A percentile compares a stretch with the other conserved stretches of the same genome.
Conservation (phyloP, 768 basidiomycete genomes). For the Mycena crocata region DNA sequence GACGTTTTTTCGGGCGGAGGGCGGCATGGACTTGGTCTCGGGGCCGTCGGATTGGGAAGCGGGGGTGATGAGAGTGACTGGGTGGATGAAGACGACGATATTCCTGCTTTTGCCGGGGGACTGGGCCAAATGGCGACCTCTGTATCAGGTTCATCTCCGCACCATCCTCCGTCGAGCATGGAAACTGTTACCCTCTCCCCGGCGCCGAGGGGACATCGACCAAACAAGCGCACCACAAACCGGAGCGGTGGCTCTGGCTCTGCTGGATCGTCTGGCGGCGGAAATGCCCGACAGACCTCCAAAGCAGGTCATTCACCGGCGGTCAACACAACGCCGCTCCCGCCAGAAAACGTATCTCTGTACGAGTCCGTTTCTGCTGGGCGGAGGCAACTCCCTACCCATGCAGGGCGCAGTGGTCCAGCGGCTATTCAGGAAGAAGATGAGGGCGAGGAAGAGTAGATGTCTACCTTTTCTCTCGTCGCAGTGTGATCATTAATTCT, state of each 20-base stretch:
- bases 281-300: constrained; percentile 41
- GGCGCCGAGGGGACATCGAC: constrained; percentile 60
- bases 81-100: constrained; percentile 90
- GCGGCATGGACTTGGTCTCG: constrained; percentile 49
- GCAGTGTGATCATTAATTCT: constrained; percentile 4
- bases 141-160: constrained; percentile 23
- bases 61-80: constrained; percentile 87
- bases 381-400: constrained; percentile 73
- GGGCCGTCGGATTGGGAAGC: constrained; percentile 42
- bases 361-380: constrained; percentile 61
- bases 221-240: constrained; percentile 47
- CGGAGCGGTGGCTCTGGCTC: constrained; percentile 41
- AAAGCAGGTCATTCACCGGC: constrained; percentile 71
- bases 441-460: constrained; percentile 81
- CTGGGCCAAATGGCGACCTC: constrained; percentile 70
- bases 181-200: constrained; percentile 64
- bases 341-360: constrained; percentile 60
- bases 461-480: constrained; percentile 13
- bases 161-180: constrained; percentile 22
- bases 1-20: constrained; percentile 83
- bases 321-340: constrained; percentile 71
- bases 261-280: constrained; percentile 37
- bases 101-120: constrained; percentile 79
- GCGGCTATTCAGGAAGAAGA: constrained; percentile 89
- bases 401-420: constrained; percentile 68